Evolutionary conservation across 345 rosid species (phyloP), one percentile per base, ranked within the genome.

Genomic region (Hibiscus mutabilis): DNA sequence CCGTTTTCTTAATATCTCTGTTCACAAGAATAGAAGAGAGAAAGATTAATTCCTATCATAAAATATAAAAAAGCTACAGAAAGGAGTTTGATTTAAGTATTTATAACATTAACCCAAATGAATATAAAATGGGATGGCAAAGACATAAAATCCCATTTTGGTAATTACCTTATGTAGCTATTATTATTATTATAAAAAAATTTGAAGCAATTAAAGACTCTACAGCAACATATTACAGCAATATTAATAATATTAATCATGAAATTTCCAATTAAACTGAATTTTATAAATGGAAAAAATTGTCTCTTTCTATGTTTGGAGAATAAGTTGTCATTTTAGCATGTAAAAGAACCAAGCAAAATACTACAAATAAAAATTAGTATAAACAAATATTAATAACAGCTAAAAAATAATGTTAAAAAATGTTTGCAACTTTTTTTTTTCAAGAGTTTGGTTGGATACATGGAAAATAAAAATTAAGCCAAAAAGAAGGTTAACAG

Each of bases 1-100:
- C 14, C 29, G 7, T 51, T 13, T 21, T 40, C 68, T 42, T 44
- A 13, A 13, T 62, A 49, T 73, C 61, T 72, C 79, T 82, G 75
- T 57, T 46, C 51, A 19, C 29, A 68, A 40, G 44, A 19, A 57
- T 42, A 14, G 22, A 31, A 71, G 25, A 69, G 8, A 57, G 31
- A 52, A 52, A 53, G 7, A 24, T 4, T 5, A 69, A 66, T 46
- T 15, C 15, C 21, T 25, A 46, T 29, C 35, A 31, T 31, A 61
- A 44, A 63, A 4, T 4, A 18, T 3, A 18, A 37, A 18, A 3
- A 37, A 37, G 3, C 18, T 63, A 10, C 35, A 18, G 19, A 63
- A 37, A 60, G 8, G 2, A 18, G 6, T 66, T 44, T 22, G 15
- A 6, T 66, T 44, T 13, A 66, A 22, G 35, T 22, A 44, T 22